Conservation (phyloP, 2,329 filamentous ascomycete genomes). For the Cladosporium oxysporum region DNA sequence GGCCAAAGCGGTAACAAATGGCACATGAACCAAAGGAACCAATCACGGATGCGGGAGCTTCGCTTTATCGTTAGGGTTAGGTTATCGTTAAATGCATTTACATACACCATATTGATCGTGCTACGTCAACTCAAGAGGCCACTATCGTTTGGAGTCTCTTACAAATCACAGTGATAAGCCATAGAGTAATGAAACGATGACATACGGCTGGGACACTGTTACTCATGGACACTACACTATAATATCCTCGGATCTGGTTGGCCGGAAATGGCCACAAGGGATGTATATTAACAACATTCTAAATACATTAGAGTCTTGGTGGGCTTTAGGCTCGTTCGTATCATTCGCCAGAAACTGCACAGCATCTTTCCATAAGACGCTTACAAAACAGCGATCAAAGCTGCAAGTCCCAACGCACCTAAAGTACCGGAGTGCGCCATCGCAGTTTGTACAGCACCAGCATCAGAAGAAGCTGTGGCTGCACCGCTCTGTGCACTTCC, state of each 20-base stretch:
- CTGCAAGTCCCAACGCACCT: conserved; percentile 11
- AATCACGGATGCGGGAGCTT: background rate
- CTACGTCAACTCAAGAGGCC: too few species aligned
- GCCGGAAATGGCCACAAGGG: too few species aligned
- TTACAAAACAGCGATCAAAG: conserved; percentile 13
- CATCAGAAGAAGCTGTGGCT: conserved; percentile 1
- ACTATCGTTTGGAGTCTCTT: too few species aligned
- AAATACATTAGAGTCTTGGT: too few species aligned
- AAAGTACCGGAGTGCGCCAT: conserved; percentile 4
- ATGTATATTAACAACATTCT: too few species aligned
- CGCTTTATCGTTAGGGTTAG: background rate
- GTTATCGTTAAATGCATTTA: background rate
- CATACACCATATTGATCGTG: too few species aligned
- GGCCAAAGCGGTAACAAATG: background rate
- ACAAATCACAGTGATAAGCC: too few species aligned
- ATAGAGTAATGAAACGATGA: too few species aligned
- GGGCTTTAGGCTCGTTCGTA: too few species aligned
- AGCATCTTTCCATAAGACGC: background rate
- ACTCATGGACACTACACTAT: too few species aligned
- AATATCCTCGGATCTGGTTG: too few species aligned
- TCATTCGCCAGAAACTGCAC: background rate
- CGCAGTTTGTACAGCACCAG: conserved; percentile 11
- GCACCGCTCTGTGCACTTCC: background rate
- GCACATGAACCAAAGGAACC: background rate
- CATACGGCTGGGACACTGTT: too few species aligned